phyloP scores from a whole-genome alignment of 1,284 basidiomycete species.

The Cutaneotrichosporon cutaneum region DNA sequence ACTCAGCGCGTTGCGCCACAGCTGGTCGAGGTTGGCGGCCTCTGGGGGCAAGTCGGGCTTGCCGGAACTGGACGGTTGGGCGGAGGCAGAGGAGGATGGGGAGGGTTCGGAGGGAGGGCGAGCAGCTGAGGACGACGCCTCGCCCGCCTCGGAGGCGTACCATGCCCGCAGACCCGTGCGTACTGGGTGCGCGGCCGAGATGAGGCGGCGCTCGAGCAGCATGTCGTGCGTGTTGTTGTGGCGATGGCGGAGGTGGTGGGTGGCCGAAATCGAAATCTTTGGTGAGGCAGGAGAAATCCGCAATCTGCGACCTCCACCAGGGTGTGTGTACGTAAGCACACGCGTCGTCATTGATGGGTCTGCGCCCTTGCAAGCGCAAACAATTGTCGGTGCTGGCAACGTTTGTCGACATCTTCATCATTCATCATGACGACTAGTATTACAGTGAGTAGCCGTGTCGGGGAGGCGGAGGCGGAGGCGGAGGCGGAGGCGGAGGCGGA shows the following conservation, averaged over 20 bases:
- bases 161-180: background rate
- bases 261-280: constrained; percentile 9
- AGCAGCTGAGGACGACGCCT: background rate
- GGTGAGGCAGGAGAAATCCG: background rate
- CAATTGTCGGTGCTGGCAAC: background rate
- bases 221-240: background rate
- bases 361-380: background rate
- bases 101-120: background rate
- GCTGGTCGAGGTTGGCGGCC: constrained; percentile 11
- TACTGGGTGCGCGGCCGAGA: background rate
- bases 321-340: background rate
- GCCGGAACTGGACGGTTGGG: background rate
- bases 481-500: background rate
- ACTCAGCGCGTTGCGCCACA: constrained; percentile 23
- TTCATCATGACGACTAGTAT: constrained; percentile 35
- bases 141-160: background rate
- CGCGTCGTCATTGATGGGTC: background rate
- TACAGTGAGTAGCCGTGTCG: constrained; percentile 33
- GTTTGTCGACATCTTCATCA: background rate
- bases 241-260: background rate
- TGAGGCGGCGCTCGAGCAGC: constrained; percentile 5
- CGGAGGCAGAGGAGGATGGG: background rate
- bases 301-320: constrained; percentile 2
- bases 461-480: background rate
- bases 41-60: background rate